Evolutionary conservation across 2,329 filamentous ascomycete species (phyloP), one percentile per base, ranked within the genome.

Genomic region (Diaporthe citriasiana): DNA sequence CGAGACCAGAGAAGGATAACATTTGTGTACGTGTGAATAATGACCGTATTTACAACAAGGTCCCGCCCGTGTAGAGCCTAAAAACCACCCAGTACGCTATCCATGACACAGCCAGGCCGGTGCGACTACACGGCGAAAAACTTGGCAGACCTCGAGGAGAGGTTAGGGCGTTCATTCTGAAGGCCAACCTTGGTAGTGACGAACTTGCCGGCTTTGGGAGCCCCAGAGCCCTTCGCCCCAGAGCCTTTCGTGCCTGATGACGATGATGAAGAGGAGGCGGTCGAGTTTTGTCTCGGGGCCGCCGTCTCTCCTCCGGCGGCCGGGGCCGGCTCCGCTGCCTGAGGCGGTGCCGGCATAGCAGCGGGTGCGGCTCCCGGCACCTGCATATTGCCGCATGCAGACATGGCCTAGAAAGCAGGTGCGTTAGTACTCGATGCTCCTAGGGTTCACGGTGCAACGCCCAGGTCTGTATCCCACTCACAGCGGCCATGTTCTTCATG

Each of bases 401-500:
- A 5, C 56, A 65, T 74, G 19, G 72, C 72, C 72, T 74, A 15
- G 1, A 10, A 38, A 6, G 17, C n/a, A 38, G 19, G 13, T 6
- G 19, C 1, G 25, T 74, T 15, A 73, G 40, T 71, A 60, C 47
- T 53, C 19, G 12, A n/a, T 33, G 35, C 59, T 56, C 35, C 13
- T 3, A 15, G n/a, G n/a, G 2, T 56, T 57, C 13, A 40, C 9
- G 53, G 38, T 2, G n/a, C 7, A 12, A 13, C n/a, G 25, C 12
- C 40, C 47, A 50, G 47, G 33, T 13, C 47, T 8, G 12, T 15
- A 15, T n/a, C 10, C 13, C 25, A 70, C 75, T 70, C 47, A 76
- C 75, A 51, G 72, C 74, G 33, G 65, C 72, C 75, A 70, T 69
- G 51, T 76, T 76, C 70, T 73, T 74, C 71, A 74, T 51, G 45